phyloP scores from a whole-genome alignment of 257 asterid genomes.

The Rauvolfia tetraphylla region DNA sequence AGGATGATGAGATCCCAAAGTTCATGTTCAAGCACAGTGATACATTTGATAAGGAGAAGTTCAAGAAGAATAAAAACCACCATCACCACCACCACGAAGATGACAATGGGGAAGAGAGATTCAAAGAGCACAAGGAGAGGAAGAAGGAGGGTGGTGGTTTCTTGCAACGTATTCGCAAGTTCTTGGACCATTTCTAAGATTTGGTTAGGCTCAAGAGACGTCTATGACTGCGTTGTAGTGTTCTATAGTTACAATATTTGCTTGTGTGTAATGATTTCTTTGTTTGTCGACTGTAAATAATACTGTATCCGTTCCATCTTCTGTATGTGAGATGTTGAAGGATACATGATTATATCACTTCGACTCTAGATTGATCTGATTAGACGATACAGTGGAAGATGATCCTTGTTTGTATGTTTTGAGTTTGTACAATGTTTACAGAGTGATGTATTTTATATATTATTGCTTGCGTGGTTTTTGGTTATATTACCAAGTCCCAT shows the following conservation, averaged over 20 bases:
- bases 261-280: neutral
- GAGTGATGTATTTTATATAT: neutral
- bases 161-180: constrained; percentile 50
- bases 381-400: neutral
- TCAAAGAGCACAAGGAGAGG: constrained; percentile 2
- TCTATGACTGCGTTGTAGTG: neutral
- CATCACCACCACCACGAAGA: neutral
- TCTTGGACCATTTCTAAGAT: constrained; percentile 31
- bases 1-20: constrained; percentile 2
- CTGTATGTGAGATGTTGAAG: neutral
- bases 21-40: constrained; percentile 9
- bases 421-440: neutral
- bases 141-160: constrained; percentile 24
- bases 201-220: neutral
- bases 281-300: constrained; percentile 1
- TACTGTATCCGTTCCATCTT: neutral
- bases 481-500: neutral
- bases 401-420: neutral
- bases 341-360: neutral
- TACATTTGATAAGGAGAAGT: constrained; percentile 23
- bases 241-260: neutral
- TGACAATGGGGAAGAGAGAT: neutral
- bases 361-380: neutral
- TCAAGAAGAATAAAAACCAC: constrained; percentile 25
- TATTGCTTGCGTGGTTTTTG: no score